These are phyloP conservation scores for Phytophthora pisi DNA, from an alignment of 352 stramenopile genomes.

Conservation along the genomic window DNA sequence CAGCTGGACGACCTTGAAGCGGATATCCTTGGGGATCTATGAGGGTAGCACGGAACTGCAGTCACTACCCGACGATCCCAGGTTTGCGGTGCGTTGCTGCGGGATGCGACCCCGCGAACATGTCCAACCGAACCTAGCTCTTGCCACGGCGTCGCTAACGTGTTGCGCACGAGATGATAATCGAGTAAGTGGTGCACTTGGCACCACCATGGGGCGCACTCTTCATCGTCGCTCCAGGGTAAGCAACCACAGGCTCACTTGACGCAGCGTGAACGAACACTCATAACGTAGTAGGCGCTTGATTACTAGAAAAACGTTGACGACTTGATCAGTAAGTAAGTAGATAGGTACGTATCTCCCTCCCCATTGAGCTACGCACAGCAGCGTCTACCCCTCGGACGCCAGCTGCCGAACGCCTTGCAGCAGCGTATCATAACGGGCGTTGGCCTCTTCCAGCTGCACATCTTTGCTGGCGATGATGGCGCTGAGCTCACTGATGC, in stretches of 20 bases:
- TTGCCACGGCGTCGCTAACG: neutral
- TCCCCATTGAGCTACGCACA: neutral
- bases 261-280: neutral
- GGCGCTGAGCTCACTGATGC: constrained; percentile 22
- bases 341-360: neutral
- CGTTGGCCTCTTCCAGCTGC: constrained; percentile 10
- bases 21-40: constrained; percentile 74
- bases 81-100: constrained; percentile 2
- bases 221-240: constrained; percentile 2
- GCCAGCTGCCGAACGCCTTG: constrained; percentile 13
- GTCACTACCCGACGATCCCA: neutral
- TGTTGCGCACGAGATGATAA: neutral
- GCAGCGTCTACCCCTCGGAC: constrained; percentile 4
- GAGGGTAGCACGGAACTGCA: constrained; percentile 9
- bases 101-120: neutral
- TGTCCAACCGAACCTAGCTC: constrained; percentile 4
- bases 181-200: neutral
- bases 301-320: constrained; percentile 20
- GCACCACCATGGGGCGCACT: neutral
- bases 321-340: neutral
- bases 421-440: constrained; percentile 12
- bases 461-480: constrained; percentile 27
- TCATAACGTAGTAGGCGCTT: constrained; percentile 2
- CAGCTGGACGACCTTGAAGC: constrained; percentile 81
- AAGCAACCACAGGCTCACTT: neutral